Conservation (phyloP, 805 yeast genomes). For the Diddensiella santjacobensis region DNA sequence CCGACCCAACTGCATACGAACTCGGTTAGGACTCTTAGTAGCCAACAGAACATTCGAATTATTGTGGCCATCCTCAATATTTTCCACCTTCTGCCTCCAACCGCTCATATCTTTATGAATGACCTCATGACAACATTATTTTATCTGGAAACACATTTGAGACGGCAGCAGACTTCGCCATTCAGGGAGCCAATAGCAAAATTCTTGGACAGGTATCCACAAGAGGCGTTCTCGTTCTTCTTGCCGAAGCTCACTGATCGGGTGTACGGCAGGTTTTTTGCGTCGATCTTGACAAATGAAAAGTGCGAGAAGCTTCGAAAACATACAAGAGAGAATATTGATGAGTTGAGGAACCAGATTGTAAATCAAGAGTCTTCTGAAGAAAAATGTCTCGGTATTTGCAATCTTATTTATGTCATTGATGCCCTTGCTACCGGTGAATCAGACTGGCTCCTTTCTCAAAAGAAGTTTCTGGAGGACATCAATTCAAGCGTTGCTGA, state of each 20-base stretch:
- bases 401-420: conserved; percentile 68
- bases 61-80: conserved; percentile 87
- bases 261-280: conserved; percentile 59
- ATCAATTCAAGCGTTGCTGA: conserved; percentile 43
- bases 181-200: conserved; percentile 88
- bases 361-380: conserved; percentile 49
- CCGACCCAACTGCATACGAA: conserved; percentile 69
- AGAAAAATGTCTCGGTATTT: conserved; percentile 57
- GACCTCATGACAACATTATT: conserved; percentile 75
- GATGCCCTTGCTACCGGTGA: conserved; percentile 48
- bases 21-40: conserved; percentile 74
- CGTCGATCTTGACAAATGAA: conserved; percentile 56
- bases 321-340: conserved; percentile 51
- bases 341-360: conserved; percentile 45
- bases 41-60: conserved; percentile 77
- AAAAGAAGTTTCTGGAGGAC: conserved; percentile 43
- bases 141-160: conserved; percentile 73
- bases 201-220: conserved; percentile 77
- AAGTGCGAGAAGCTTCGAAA: conserved; percentile 56
- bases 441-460: conserved; percentile 54
- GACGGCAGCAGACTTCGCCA: conserved; percentile 83
- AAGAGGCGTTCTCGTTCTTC: conserved; percentile 68
- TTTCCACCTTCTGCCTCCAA: conserved; percentile 86
- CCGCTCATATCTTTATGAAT: conserved; percentile 87
- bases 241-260: conserved; percentile 61